These are phyloP conservation scores for Plasmopara halstedii DNA, from an alignment of 352 stramenopile genomes.

Conservation along the genomic window DNA sequence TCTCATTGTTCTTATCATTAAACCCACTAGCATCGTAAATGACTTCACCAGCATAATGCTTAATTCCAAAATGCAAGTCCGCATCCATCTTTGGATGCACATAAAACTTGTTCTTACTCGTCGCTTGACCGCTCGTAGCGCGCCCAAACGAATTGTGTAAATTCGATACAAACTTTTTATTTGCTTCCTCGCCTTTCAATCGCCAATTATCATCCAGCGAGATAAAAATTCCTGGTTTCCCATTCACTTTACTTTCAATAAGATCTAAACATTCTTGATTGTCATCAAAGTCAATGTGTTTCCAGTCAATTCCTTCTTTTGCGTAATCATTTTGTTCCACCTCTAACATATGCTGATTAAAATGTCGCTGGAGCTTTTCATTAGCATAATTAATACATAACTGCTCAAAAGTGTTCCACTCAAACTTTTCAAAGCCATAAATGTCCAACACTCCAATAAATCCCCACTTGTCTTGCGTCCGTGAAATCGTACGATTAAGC, in stretches of 20 bases:
- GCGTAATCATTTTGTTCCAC: conserved; percentile 97
- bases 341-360: conserved; percentile 95
- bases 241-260: conserved; percentile 87
- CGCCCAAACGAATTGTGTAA: conserved; percentile 79
- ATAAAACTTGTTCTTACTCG: conserved; percentile 81
- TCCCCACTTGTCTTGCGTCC: conserved; percentile 70
- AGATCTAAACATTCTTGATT: conserved; percentile 92
- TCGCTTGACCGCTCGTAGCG: conserved; percentile 39
- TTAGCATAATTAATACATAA: conserved; percentile 96
- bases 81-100: conserved; percentile 88
- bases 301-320: conserved; percentile 92
- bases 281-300: conserved; percentile 90
- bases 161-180: conserved; percentile 88
- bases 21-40: conserved; percentile 96
- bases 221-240: conserved; percentile 89
- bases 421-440: conserved; percentile 97
- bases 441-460: conserved; percentile 97
- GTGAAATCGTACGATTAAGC: conserved; percentile 86
- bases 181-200: conserved; percentile 89
- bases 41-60: conserved; percentile 91
- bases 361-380: conserved; percentile 91
- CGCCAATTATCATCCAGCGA: conserved; percentile 94
- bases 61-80: conserved; percentile 85
- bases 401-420: conserved; percentile 95
- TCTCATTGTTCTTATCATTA: conserved; percentile 99